Base-by-base conservation (phyloP, 495 filamentous ascomycete genomes). In the Peziza echinospora region DNA sequence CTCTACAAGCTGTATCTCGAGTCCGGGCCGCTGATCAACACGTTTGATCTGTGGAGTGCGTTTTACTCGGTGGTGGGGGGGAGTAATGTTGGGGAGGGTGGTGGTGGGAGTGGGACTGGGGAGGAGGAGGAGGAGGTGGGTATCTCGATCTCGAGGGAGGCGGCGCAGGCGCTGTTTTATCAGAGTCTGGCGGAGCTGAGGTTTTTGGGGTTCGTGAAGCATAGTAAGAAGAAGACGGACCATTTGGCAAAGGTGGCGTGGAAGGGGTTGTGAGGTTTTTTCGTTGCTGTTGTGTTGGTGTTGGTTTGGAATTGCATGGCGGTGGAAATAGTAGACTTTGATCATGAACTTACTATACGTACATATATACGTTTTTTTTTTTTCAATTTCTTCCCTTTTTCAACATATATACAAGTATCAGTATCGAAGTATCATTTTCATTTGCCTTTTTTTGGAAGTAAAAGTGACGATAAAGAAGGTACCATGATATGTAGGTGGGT, bases 1-100 rank as follows among this genome's bases (percentile, higher is more conserved):
- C 54, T 96, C 49, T 97, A 93, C 63, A 83, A 91, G 48, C 64
- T 94, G 23, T 94, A 92, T 60, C 71, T 86, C 16, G 87, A 96
- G 63, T 81, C 85, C 0, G 87, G 87, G 4, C 70, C 77, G 5
- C 62, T 93, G 41, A 76, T 97, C 54, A 97, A 97, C 58, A 75
- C 82, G 5, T 76, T 76, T 39, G 89, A 97, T 62, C 61, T 97
- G 21, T 93, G 83, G 84, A 73, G 78, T 21, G 84, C 89, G 1
- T 96, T 92, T 59, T 71, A 75, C 49, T 75, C 74, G 5, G 73
- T 92, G 7, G 67, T 86, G 39, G 76, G 77, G 25, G 73, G 72
- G 7, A 78, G 78, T 5, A 66, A 72, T 10, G 64, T 64, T 1
- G 64, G 71, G 5, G 63, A 67, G 17, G 49, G 64, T 24, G 68